Conservation (phyloP, 345 rosid genomes). For the Xanthoceras sorbifolium region DNA sequence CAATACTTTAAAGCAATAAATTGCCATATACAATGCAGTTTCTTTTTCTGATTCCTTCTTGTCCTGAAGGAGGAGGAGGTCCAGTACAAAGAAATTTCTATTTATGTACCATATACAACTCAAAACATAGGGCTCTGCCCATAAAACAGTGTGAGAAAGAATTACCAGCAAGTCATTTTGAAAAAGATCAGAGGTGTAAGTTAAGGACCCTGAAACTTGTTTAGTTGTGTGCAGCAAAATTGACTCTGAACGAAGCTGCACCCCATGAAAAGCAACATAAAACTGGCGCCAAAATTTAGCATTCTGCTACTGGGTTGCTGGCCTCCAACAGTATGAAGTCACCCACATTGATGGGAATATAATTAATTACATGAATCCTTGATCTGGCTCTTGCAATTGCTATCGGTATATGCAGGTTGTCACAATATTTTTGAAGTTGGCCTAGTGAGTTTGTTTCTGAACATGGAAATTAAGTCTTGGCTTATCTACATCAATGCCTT, state of each 20-base stretch:
- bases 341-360: neutral
- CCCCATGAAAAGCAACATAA: neutral
- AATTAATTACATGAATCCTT: neutral
- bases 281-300: neutral
- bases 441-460: conserved; percentile 32
- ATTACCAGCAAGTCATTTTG: neutral
- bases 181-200: neutral
- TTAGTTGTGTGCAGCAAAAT: neutral
- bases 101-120: neutral
- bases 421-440: neutral
- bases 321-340: neutral
- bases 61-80: neutral
- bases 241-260: neutral
- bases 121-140: neutral
- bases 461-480: conserved; percentile 31
- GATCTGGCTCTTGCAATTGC: neutral
- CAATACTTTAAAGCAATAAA: neutral
- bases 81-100: neutral
- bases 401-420: neutral
- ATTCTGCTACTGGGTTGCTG: neutral
- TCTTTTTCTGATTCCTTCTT: neutral
- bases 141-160: neutral
- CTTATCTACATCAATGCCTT: conserved; percentile 37
- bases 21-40: neutral
- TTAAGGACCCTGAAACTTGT: neutral